Evolutionary conservation across 2,329 filamentous ascomycete genomes (phyloP), one percentile per base, ranked within the genome.

Genomic region (Botrytis tulipae): DNA sequence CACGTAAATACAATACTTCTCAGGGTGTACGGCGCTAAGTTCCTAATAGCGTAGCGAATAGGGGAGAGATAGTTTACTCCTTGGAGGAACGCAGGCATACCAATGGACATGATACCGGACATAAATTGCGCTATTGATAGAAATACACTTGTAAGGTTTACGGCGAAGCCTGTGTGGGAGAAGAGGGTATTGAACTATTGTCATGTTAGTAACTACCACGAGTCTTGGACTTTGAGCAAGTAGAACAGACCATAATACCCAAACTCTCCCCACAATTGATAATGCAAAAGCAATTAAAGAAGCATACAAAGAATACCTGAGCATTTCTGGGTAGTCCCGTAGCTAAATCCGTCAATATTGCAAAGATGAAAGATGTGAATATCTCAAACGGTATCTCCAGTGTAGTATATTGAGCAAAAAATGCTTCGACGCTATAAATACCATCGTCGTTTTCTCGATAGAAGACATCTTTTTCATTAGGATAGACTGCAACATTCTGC

Each of bases 401-500:
- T 1, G 89, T 83, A 0, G 91, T 90, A 81, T 94, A 95, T 35
- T 90, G 88, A 0, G 89, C 82, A 40, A 94, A 86, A 82, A 95
- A 94, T 0, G 91, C 89, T 76, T 92, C 90, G 1, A 91, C 87
- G 6, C 89, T 85, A 79, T 95, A 95, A 3, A 91, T 89, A 10
- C 88, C 87, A 80, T 95, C 92, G 74, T 91, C 91, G 77, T 92
- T 88, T 82, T 95, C 92, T 76, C 90, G 87, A 79, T 94, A 93
- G 80, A 94, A 94, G 0, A 94, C 91, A 73, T 93, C 91, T 6
- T 91, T 86, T 79, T 94, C 92, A 59, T 84, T 84, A 0, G 92
- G 92, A 78, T 94, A 94, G 12, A 93, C 86, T 4, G 91, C 91
- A 6, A 94, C 90, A 78, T 94, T 94, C 80, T 94, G 91, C 20